Percentiles rank a stretch among this genome's conserved stretches.
phyloP scores from a whole-genome alignment of 495 filamentous ascomycete species.

The Daldinia caldariorum region DNA sequence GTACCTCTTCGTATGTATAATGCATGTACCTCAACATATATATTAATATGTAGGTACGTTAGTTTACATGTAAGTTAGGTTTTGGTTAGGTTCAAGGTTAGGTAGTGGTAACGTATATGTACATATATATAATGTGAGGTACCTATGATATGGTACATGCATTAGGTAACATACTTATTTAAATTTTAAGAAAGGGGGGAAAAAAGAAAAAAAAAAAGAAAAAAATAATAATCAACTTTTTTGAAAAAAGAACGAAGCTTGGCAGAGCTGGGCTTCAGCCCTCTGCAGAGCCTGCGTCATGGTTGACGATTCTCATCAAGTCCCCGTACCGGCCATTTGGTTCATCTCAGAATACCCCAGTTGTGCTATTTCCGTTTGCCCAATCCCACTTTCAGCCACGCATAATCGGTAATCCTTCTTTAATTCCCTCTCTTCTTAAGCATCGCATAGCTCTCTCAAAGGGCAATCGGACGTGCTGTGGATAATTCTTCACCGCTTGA shows the following conservation, averaged over 20 bases:
- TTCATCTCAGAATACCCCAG: slow-evolving; percentile 45
- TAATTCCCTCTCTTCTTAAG: slow-evolving; percentile 32
- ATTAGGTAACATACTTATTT: too few relatives aligned
- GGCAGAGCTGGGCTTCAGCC: slow-evolving; percentile 36
- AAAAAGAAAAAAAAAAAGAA: slow-evolving; percentile 6
- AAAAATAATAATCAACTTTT: neutral
- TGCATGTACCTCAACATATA: too few relatives aligned
- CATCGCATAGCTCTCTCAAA: slow-evolving; percentile 22
- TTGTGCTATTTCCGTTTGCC: slow-evolving; percentile 44
- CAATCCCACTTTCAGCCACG: slow-evolving; percentile 38
- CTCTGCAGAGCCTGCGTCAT: slow-evolving; percentile 49
- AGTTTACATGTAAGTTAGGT: too few relatives aligned
- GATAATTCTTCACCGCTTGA: slow-evolving; percentile 51
- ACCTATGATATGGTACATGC: too few relatives aligned
- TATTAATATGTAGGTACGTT: too few relatives aligned
- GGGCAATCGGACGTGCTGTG: slow-evolving; percentile 31
- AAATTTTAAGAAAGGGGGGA: slow-evolving; percentile 3
- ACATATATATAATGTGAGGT: too few relatives aligned
- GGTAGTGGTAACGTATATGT: too few relatives aligned
- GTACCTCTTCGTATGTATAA: too few relatives aligned
- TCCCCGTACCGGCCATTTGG: slow-evolving; percentile 43
- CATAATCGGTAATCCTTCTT: slow-evolving; percentile 26
- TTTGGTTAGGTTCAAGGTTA: too few relatives aligned
- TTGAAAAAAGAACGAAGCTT: slow-evolving; percentile 25
- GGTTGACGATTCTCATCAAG: slow-evolving; percentile 35